These are phyloP conservation scores for Eimeria praecox DNA, from an alignment of 169 alveolate genomes.

Conservation along the genomic window DNA sequence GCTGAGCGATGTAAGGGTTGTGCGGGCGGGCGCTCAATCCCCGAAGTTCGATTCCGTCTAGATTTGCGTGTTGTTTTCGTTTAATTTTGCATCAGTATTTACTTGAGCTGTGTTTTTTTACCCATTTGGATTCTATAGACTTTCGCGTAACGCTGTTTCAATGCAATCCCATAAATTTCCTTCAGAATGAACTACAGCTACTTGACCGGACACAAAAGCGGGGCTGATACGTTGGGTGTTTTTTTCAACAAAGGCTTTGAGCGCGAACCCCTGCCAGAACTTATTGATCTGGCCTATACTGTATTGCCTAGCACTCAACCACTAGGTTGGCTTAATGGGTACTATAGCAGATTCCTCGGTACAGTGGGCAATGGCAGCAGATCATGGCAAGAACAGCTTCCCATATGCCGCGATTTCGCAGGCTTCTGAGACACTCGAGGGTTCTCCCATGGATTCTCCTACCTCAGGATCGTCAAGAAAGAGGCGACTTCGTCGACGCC, in stretches of 20 bases:
- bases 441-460: background rate
- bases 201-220: background rate
- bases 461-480: background rate
- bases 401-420: background rate
- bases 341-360: background rate
- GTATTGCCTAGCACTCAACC: background rate
- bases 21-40: too few relatives aligned
- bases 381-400: background rate
- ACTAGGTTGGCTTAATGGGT: background rate
- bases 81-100: too few relatives aligned
- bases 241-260: background rate
- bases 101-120: background rate
- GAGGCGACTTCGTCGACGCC: background rate
- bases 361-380: background rate
- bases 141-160: background rate
- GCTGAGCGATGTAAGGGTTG: background rate
- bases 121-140: background rate
- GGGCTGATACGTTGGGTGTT: background rate
- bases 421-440: background rate
- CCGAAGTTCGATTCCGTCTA: background rate
- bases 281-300: background rate
- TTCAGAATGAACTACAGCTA: background rate
- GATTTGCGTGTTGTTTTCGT: too few relatives aligned
- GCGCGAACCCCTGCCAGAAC: background rate
- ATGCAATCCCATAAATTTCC: background rate